Evolutionary conservation across 306 rosid species (phyloP).

Genomic region (Lotus japonicus): DNA sequence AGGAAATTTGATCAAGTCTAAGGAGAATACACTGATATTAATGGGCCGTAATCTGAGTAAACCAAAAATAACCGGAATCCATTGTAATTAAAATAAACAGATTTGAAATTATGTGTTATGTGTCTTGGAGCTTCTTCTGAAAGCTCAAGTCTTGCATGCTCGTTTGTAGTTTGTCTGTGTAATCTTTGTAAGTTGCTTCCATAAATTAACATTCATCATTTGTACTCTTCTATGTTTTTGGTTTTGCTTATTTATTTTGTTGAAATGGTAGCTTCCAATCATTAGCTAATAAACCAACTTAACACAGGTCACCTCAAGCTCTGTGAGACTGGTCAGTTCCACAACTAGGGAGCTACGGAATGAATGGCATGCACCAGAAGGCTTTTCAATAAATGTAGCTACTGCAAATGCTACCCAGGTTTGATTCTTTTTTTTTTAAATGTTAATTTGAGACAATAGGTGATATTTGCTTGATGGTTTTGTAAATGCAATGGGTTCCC

Average conservation of each 20-base stretch:
- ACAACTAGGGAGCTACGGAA: conserved; percentile 65
- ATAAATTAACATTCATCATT: not conserved
- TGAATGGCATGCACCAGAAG: conserved; percentile 84
- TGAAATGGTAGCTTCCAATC: not conserved
- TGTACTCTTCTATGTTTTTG: not conserved
- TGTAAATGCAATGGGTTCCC: too few relatives aligned
- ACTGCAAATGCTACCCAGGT: conserved; percentile 98
- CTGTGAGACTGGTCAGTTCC: conserved; percentile 83
- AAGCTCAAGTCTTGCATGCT: not conserved
- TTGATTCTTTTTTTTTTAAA: conserved; percentile 16
- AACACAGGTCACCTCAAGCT: conserved; percentile 78
- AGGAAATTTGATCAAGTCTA: not conserved
- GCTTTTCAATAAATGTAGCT: conserved; percentile 82
- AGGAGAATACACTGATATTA: not conserved
- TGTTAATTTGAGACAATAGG: not conserved
- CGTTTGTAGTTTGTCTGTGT: not conserved
- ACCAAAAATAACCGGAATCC: not conserved
- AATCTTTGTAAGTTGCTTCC: not conserved
- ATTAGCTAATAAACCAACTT: conserved; percentile 18
- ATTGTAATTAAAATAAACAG: not conserved
- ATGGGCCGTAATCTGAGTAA: not conserved
- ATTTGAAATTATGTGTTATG: not conserved
- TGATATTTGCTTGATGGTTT: not conserved
- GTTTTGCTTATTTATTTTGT: not conserved
- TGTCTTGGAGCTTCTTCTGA: conserved; percentile 4